Conservation (phyloP, 2,329 filamentous ascomycete genomes). For the Pseudocercospora eumusae region DNA sequence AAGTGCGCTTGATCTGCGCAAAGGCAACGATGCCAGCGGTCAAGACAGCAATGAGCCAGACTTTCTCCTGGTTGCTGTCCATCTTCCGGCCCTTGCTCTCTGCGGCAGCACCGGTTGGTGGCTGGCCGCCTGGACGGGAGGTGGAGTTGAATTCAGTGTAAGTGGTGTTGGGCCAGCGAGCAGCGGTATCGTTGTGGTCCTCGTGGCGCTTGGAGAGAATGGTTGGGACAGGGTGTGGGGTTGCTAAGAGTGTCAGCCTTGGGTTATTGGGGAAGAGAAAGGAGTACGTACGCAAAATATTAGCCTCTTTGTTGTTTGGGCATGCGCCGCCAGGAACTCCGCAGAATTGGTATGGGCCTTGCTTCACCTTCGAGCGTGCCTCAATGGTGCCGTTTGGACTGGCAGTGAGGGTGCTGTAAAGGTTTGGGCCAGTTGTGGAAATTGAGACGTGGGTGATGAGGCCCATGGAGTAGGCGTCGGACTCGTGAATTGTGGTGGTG, state of each 20-base stretch:
- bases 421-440: background rate
- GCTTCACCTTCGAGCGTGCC: background rate
- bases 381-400: background rate
- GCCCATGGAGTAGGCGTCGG: too few relatives aligned
- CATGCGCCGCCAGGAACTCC: background rate
- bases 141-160: background rate
- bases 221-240: background rate
- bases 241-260: background rate
- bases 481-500: background rate
- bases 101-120: background rate
- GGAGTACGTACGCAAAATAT: background rate
- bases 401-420: background rate
- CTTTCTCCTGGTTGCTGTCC: slow-evolving; percentile 8
- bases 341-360: background rate
- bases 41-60: background rate
- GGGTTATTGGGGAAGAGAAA: background rate
- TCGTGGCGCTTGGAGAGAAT: background rate
- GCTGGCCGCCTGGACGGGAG: background rate
- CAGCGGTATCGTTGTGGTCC: background rate
- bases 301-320: too few relatives aligned
- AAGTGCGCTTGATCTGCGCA: background rate
- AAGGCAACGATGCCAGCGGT: background rate
- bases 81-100: background rate
- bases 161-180: background rate
- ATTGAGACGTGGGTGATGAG: too few relatives aligned